phyloP scores from a whole-genome alignment of 2,329 filamentous ascomycete genomes.

The Fusarium sp. region DNA sequence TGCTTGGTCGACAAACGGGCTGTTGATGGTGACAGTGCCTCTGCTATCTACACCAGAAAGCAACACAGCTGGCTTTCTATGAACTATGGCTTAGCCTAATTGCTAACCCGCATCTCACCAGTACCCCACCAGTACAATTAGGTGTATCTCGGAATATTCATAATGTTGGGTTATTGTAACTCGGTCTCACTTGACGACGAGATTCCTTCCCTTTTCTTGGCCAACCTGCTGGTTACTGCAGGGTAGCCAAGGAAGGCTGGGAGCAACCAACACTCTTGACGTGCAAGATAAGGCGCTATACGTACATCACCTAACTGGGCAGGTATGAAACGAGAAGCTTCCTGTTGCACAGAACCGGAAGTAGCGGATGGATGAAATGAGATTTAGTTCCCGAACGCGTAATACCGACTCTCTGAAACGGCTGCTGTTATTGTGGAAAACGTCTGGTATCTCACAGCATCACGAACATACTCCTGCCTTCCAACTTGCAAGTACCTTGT shows the following conservation, averaged over 20 bases:
- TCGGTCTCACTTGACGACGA: not conserved
- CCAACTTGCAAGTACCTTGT: not conserved
- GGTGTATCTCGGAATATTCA: too few species aligned
- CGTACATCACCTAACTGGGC: too few species aligned
- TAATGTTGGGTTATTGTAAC: too few species aligned
- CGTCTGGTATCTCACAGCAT: too few species aligned
- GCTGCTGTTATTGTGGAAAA: not conserved
- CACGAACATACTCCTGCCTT: not conserved
- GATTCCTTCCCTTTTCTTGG: too few species aligned
- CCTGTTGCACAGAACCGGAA: not conserved
- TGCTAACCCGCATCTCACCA: too few species aligned
- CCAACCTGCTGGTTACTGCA: not conserved
- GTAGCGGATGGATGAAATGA: constrained; percentile 4
- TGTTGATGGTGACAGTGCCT: too few species aligned
- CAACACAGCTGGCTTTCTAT: too few species aligned
- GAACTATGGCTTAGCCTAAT: too few species aligned
- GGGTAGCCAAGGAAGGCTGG: not conserved
- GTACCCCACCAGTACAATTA: too few species aligned
- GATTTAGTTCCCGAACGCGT: not conserved
- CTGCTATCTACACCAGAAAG: too few species aligned
- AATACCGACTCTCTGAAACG: not conserved
- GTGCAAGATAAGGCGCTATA: not conserved
- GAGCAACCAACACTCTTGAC: not conserved
- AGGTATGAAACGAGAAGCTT: not conserved
- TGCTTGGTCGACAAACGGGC: too few species aligned